These are phyloP conservation scores for Solanum sejunctum DNA, from an alignment of 257 asterid genomes.

Conservation along the genomic window DNA sequence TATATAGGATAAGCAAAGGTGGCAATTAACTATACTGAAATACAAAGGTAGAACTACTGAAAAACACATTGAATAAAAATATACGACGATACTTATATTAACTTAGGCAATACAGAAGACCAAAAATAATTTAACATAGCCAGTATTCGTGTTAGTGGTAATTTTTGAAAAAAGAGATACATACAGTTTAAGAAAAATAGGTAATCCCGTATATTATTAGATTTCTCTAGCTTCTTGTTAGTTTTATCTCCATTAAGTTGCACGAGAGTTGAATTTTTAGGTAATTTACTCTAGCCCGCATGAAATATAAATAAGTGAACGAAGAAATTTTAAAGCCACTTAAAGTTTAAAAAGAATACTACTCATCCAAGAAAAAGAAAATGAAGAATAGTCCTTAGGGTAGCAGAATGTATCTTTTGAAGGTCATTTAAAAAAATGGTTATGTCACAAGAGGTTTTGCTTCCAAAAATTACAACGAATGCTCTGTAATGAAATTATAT, in stretches of 20 bases:
- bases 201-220: not conserved
- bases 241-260: not conserved
- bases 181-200: too few species aligned
- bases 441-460: not conserved
- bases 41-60: not conserved
- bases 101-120: not conserved
- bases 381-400: not conserved
- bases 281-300: not conserved
- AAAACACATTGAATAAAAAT: not conserved
- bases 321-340: not conserved
- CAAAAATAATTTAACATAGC: not conserved
- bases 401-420: not conserved
- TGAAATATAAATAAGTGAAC: not conserved
- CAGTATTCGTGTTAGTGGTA: not conserved
- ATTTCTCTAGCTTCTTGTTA: too few species aligned
- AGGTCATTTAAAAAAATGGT: not conserved
- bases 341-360: not conserved
- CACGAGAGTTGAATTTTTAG: not conserved
- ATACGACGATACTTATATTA: not conserved
- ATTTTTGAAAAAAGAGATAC: not conserved
- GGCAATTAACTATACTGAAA: not conserved
- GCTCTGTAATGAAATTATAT: not conserved
- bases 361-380: not conserved
- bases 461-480: not conserved
- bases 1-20: not conserved